These are phyloP conservation scores for Poa pratensis DNA, from an alignment of 176 grass and related monocot species.

Conservation along the genomic window DNA sequence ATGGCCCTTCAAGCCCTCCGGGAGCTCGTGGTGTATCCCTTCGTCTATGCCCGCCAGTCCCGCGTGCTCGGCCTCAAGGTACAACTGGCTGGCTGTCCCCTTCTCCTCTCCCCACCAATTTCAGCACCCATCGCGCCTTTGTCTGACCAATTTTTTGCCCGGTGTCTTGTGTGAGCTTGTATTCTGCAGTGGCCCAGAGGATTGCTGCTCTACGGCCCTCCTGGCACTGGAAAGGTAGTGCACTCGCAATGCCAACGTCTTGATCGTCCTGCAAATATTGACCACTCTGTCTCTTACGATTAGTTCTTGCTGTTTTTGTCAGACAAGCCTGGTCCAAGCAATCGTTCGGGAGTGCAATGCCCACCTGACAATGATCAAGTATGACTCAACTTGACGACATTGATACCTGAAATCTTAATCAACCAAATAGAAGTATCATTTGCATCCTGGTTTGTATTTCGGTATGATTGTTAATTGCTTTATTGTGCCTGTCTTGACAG, in stretches of 20 bases:
- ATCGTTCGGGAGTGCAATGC: constrained; percentile 77
- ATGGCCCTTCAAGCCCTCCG: constrained; percentile 64
- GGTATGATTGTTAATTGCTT: background rate
- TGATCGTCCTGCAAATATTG: background rate
- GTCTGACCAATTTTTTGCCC: background rate
- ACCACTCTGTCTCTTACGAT: background rate
- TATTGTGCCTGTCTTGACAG: constrained; percentile 36
- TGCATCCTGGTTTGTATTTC: background rate
- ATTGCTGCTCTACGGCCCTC: constrained; percentile 85
- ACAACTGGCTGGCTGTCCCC: background rate
- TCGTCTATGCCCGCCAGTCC: constrained; percentile 58
- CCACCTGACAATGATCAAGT: constrained; percentile 75
- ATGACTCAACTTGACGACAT: background rate
- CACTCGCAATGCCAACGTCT: background rate
- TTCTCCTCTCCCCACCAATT: background rate
- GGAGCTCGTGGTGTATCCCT: constrained; percentile 78
- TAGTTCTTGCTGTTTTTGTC: constrained; percentile 29
- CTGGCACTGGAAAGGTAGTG: constrained; percentile 91
- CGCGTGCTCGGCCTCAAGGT: constrained; percentile 70
- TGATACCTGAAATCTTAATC: background rate
- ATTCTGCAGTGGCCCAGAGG: constrained; percentile 78
- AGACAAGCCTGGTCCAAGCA: constrained; percentile 90
- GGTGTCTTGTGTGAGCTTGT: background rate
- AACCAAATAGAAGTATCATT: background rate
- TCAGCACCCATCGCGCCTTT: background rate